Base-by-base conservation (phyloP, 75 land plant genomes). In the Selaginella moellendorffii region DNA sequence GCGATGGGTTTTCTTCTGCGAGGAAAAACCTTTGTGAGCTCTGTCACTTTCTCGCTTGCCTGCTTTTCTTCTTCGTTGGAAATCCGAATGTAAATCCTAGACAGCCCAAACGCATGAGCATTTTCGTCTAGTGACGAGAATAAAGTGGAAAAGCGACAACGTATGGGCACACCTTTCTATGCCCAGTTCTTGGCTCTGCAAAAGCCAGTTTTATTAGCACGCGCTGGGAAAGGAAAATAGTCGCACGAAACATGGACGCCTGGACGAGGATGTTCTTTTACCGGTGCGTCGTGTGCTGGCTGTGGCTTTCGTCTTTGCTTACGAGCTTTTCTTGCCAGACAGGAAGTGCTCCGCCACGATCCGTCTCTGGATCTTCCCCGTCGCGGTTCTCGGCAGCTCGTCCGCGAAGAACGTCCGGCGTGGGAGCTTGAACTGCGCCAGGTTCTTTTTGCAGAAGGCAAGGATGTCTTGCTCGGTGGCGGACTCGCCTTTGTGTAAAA, bases 371-470 rank as follows among this genome's bases (percentile, higher is more conserved):
- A 93, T 88, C 74, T 93, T 93, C 21, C 98, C 98, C 0, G 83
- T 82, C 0, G 98, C 87, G 0, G 95, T 93, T 71, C 87, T 90
- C 17, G 98, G 98, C n/a, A 93, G 53, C 1, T 63, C 70, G 22
- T 88, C 80, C 0, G 96, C 78, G 31, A 93, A 64, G 68, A 85
- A 93, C 1, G 88, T 79, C 70, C 63, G 83, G 68, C 87, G 88
- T 1, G 98, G 98, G 2, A 93, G 84, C 71, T 93, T 93, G 74
- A 88, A 93, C 2, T 80, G 28, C 1, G 98, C 96, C 23, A 93
- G 75, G 53, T 93, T 85, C 70, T 88, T 93, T 77, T 74, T 79
- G 82, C 98, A 93, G 64, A 71, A 70, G 26, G 66, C 42, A 53
- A 69, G 2, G 8, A 93, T 78, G 10, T 88, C 95, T 5, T 63